These are phyloP conservation scores for Globisporangium nunn DNA, from an alignment of 352 stramenopile genomes.

Conservation along the genomic window DNA sequence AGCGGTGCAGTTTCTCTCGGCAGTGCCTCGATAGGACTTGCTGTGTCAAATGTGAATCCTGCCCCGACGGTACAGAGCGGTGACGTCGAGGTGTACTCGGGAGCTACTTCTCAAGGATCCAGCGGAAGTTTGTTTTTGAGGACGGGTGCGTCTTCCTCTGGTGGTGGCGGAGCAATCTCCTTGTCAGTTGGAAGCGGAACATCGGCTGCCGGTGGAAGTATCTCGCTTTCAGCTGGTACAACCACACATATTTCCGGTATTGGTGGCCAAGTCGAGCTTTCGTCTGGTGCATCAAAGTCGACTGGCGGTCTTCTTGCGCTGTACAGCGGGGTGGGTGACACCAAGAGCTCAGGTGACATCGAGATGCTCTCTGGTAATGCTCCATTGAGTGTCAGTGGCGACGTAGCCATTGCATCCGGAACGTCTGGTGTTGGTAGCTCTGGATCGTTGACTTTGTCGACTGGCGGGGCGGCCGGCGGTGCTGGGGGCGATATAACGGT, in stretches of 20 bases:
- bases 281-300: slow-evolving; percentile 25
- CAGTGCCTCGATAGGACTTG: slow-evolving; percentile 15
- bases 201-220: slow-evolving; percentile 16
- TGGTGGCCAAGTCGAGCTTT: slow-evolving; percentile 29
- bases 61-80: slow-evolving; percentile 13
- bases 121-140: slow-evolving; percentile 19
- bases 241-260: slow-evolving; percentile 17
- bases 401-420: slow-evolving; percentile 30
- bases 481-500: slow-evolving; percentile 39
- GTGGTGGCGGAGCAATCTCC: slow-evolving; percentile 15
- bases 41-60: slow-evolving; percentile 5
- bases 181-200: slow-evolving; percentile 20
- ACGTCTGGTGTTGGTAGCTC: slow-evolving; percentile 37
- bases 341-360: slow-evolving; percentile 40
- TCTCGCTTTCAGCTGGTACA: slow-evolving; percentile 24
- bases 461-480: slow-evolving; percentile 33
- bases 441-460: slow-evolving; percentile 35
- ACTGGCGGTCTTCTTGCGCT: slow-evolving; percentile 33
- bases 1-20: slow-evolving; percentile 21
- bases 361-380: slow-evolving; percentile 27
- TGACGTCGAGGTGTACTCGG: slow-evolving; percentile 12
- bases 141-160: slow-evolving; percentile 14
- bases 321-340: slow-evolving; percentile 22
- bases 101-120: slow-evolving; percentile 17
- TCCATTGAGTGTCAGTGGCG: slow-evolving; percentile 40